Conservation (phyloP, 441 rosid species). For the Dalechampia spathulata region DNA sequence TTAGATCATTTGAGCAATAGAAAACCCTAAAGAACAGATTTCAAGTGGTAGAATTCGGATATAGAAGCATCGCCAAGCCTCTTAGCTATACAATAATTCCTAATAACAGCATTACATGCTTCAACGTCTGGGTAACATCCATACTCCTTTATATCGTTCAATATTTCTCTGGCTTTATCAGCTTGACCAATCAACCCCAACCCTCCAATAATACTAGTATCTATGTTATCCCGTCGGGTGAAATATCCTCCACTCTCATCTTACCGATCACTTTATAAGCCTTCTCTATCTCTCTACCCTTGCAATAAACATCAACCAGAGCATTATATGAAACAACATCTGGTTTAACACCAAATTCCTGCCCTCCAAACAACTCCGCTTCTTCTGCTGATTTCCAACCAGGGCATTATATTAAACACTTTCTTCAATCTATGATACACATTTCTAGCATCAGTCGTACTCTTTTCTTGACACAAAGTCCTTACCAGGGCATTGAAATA, state of each 20-base stretch:
- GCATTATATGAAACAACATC: constrained; percentile 75
- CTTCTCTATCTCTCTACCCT: constrained; percentile 58
- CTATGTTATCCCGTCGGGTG: constrained; percentile 74
- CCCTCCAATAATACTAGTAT: constrained; percentile 70
- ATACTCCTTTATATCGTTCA: constrained; percentile 76
- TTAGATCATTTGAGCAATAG: constrained; percentile 57
- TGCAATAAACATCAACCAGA: constrained; percentile 80
- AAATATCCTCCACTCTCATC: constrained; percentile 56
- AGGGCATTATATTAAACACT: constrained; percentile 54
- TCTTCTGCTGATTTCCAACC: constrained; percentile 84
- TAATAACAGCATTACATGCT: constrained; percentile 73
- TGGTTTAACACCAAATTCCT: constrained; percentile 53
- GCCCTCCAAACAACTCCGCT: constrained; percentile 74
- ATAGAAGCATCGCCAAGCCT: constrained; percentile 67
- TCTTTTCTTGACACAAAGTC: constrained; percentile 83
- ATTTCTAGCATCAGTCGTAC: constrained; percentile 77
- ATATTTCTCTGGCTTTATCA: constrained; percentile 67
- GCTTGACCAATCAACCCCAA: constrained; percentile 85
- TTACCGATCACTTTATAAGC: constrained; percentile 47
- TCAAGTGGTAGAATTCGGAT: constrained; percentile 74
- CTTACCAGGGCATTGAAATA: constrained; percentile 77
- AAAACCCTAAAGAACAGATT: constrained; percentile 76
- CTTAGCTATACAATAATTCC: constrained; percentile 78
- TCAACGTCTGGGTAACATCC: constrained; percentile 84
- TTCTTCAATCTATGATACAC: constrained; percentile 65